Percentiles rank a stretch among this genome's conserved stretches.
Evolutionary conservation across 2,329 filamentous ascomycete genomes (phyloP).

Genomic region (Aspergillus niger): DNA sequence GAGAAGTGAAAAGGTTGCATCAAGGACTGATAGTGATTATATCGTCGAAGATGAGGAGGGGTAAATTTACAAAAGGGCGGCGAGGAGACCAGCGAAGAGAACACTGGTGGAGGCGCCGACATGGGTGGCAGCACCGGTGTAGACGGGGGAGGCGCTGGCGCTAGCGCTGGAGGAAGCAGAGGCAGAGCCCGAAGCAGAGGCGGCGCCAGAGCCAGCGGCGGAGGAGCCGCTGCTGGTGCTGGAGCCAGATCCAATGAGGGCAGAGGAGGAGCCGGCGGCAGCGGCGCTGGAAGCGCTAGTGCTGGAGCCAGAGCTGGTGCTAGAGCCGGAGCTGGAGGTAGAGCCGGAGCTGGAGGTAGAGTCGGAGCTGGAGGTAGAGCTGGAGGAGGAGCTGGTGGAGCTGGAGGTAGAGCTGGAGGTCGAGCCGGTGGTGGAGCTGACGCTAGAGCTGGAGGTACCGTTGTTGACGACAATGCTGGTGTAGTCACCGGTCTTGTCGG

Average conservation of each 20-base stretch:
- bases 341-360: slow-evolving; percentile 14
- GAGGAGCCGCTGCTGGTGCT: slow-evolving; percentile 8
- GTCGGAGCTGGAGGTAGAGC: slow-evolving; percentile 14
- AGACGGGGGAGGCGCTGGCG: slow-evolving; percentile 24
- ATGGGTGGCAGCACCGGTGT: slow-evolving; percentile 25
- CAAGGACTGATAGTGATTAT: neutral
- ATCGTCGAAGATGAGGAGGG: neutral
- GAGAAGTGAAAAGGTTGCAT: neutral
- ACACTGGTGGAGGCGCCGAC: slow-evolving; percentile 26
- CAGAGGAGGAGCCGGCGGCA: slow-evolving; percentile 3
- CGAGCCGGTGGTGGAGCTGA: slow-evolving; percentile 7
- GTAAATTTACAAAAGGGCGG: slow-evolving; percentile 31
- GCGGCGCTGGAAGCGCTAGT: slow-evolving; percentile 17
- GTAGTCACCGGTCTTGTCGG: slow-evolving; percentile 62
- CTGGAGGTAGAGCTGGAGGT: slow-evolving; percentile 4
- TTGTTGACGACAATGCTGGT: slow-evolving; percentile 59
- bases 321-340: slow-evolving; percentile 9
- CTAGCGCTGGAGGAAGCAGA: slow-evolving; percentile 15
- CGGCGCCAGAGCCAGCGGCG: slow-evolving; percentile 11
- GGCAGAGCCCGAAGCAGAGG: slow-evolving; percentile 10
- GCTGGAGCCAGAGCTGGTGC: slow-evolving; percentile 16
- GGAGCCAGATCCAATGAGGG: neutral
- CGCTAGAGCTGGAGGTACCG: slow-evolving; percentile 16
- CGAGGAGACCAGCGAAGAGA: slow-evolving; percentile 23
- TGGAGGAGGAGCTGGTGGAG: slow-evolving; percentile 10